Conservation (phyloP, 352 stramenopile species). For the Phytopythium litorale region DNA sequence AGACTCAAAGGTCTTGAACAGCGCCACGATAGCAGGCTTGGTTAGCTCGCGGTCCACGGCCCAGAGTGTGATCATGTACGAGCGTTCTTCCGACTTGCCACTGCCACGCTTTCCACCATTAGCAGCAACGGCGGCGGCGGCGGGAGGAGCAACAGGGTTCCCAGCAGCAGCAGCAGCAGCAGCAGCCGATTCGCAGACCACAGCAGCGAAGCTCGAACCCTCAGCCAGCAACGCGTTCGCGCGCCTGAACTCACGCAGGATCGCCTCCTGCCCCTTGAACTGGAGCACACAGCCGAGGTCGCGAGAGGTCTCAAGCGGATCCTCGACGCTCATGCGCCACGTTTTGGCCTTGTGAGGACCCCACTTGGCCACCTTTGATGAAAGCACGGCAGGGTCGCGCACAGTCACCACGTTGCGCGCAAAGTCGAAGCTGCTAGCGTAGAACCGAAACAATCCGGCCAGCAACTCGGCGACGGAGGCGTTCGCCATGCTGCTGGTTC, state of each 20-base stretch:
- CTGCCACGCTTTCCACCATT: slow-evolving; percentile 9
- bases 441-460: slow-evolving; percentile 96
- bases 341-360: slow-evolving; percentile 41
- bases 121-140: slow-evolving; percentile 8
- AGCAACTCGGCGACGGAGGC: slow-evolving; percentile 80
- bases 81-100: slow-evolving; percentile 18
- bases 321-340: slow-evolving; percentile 86
- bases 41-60: slow-evolving; percentile 32
- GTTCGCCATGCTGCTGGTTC: background rate
- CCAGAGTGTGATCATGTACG: slow-evolving; percentile 31
- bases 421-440: slow-evolving; percentile 96
- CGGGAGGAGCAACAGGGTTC: background rate
- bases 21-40: slow-evolving; percentile 19
- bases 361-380: slow-evolving; percentile 44
- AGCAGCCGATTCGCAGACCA: slow-evolving; percentile 30
- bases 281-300: slow-evolving; percentile 81
- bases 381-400: slow-evolving; percentile 40
- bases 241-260: slow-evolving; percentile 60
- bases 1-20: slow-evolving; percentile 33
- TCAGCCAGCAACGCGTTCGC: slow-evolving; percentile 40
- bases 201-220: slow-evolving; percentile 46
- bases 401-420: slow-evolving; percentile 91
- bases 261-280: slow-evolving; percentile 55
- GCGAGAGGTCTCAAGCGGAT: slow-evolving; percentile 72
- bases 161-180: slow-evolving; percentile 1